Base-by-base conservation (phyloP, 345 rosid species). In the Laguncularia racemosa region DNA sequence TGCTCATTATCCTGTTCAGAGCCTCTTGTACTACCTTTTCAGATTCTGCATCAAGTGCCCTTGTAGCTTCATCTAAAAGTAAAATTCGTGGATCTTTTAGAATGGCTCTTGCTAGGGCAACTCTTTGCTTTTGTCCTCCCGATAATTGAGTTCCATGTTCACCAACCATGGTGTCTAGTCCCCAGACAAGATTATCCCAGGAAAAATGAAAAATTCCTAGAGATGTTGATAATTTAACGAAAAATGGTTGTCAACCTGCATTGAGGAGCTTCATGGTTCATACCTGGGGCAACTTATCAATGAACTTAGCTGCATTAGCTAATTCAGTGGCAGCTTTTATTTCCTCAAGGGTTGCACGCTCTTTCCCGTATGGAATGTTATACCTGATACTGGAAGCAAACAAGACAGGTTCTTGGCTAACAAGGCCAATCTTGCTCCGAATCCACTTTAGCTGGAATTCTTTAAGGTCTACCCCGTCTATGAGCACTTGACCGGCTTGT, bases 81-180 rank as follows among this genome's bases (percentile, higher is more conserved):
- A 91, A 72, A 15, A 91, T 79, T 59, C 88, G 44, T 0, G 96
- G 96, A 50, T 89, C 76, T 70, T 87, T 90, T 16, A 87, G 61
- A 51, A 87, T 87, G 2, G 96, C 97, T 66, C 97, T 81, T 0
- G 97, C 93, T 20, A 90, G 85, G 2, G 97, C 97, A 59, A 90
- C 73, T 59, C 97, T 79, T 75, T 92, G 99, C 69, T 92, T 92
- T 59, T 93, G 99, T 20, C 99, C 99, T 12, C 99, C 99, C 0
- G 97, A 89, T 49, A 93, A 82, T 67, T 84, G 97, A 17, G 93
- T 82, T 56, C 99, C 96, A 55, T 85, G 95, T 70, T 92, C 97
- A 16, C 99, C 99, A 6, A 82, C 95, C 95, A 82, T 77, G 4
- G 97, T 89, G 61, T 89, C 91, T 45, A 86, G 59, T 52, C 97